These are phyloP conservation scores for Recurvomyces mirabilis DNA, from an alignment of 495 filamentous ascomycete species.

Conservation along the genomic window DNA sequence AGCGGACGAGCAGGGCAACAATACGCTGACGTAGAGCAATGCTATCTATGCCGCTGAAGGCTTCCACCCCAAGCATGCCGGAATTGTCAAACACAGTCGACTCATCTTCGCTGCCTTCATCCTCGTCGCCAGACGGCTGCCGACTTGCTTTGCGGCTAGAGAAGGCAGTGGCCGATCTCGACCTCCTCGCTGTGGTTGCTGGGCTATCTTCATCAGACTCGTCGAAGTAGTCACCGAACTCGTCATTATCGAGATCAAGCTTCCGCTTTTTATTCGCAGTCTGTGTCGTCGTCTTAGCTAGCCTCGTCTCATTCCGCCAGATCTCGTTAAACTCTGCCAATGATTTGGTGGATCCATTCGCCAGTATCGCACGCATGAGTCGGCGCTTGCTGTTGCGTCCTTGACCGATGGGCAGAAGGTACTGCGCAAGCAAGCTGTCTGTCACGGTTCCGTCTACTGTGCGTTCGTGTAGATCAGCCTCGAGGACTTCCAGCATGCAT, in stretches of 20 bases:
- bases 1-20: conserved; percentile 34
- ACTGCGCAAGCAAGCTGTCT: conserved; percentile 45
- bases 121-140: not conserved
- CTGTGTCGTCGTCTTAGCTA: conserved; percentile 27
- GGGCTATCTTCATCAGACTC: conserved; percentile 29
- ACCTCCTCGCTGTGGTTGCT: not conserved
- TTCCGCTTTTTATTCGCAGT: conserved; percentile 23
- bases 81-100: conserved; percentile 3
- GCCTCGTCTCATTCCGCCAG: conserved; percentile 48
- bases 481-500: conserved; percentile 65
- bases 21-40: conserved; percentile 53
- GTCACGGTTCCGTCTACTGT: conserved; percentile 28
- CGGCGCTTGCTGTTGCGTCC: conserved; percentile 24
- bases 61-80: conserved; percentile 24
- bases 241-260: conserved; percentile 47
- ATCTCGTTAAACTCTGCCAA: conserved; percentile 48
- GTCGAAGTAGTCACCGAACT: conserved; percentile 50
- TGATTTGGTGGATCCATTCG: conserved; percentile 40
- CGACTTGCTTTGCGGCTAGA: not conserved
- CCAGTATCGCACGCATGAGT: conserved; percentile 52
- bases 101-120: conserved; percentile 23
- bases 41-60: conserved; percentile 44
- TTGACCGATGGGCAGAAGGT: conserved; percentile 38
- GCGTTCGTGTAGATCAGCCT: conserved; percentile 55
- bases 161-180: conserved; percentile 4